Percentiles rank a stretch among this genome's conserved stretches.
These are phyloP conservation scores for Luvunga scandens DNA, from an alignment of 345 rosid genomes.

Conservation along the genomic window DNA sequence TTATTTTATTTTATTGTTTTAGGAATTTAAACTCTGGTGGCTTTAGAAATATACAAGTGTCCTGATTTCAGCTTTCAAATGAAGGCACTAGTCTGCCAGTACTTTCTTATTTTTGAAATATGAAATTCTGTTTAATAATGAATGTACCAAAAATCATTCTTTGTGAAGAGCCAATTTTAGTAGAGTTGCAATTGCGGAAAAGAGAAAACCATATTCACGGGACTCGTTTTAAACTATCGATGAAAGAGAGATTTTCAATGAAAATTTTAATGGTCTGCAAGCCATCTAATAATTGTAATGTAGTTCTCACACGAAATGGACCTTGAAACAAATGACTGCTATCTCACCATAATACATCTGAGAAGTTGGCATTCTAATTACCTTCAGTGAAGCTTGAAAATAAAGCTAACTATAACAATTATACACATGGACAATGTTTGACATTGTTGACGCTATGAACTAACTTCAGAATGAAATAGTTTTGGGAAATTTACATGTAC, in stretches of 20 bases:
- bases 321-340: not conserved
- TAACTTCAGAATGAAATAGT: not conserved
- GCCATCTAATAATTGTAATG: not conserved
- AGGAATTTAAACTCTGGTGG: not conserved
- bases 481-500: slow-evolving; percentile 1
- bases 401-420: not conserved
- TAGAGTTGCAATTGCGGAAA: not conserved
- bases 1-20: not conserved
- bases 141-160: no score
- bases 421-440: no score
- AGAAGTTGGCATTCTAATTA: not conserved
- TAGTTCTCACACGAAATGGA: not conserved
- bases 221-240: not conserved
- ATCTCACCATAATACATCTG: not conserved
- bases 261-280: not conserved
- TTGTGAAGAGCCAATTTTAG: no score
- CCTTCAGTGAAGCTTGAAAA: not conserved
- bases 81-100: no score
- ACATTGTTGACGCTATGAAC: not conserved
- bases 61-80: no score
- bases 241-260: not conserved
- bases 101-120: no score
- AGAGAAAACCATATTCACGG: not conserved
- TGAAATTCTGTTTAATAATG: no score
- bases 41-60: no score